Base-by-base conservation (phyloP, 371 early-diverging fungal genomes). In the Syncephalastrum sp. region DNA sequence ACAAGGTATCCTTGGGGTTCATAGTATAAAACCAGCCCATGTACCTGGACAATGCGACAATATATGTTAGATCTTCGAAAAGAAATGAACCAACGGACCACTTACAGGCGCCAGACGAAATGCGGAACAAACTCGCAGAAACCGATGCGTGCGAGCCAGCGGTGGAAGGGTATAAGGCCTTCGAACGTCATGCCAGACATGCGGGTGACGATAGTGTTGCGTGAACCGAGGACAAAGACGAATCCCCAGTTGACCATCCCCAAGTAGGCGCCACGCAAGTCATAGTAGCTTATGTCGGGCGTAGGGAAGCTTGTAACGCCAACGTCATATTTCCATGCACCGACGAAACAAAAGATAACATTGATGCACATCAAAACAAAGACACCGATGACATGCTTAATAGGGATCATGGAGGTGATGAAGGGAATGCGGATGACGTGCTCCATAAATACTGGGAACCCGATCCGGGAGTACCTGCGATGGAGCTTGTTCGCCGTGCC, bases 111-210 rank as follows among this genome's bases (percentile, higher is more conserved):
- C 53, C 59, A 75, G 8, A 70, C 62, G 60, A 75, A 60, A 50
- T 75, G 76, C 19, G 72, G 70, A 1, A 75, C 49, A 42, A 66
- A 67, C 53, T 75, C 68, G 4, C 59, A 54, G 15, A 75, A 50
- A 16, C 76, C 76, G 59, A 75, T 56, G 19, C 73, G 65, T 21
- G 73, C 70, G 33, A 75, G 17, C 60, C 70, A 70, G 6, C 76
- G 72, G 65, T 75, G 76, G 49, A 52, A 75, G 13, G 76, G 76
- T 23, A 75, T 57, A 4, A 75, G 42, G 12, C 65, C 61, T 50
- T 75, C 73, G 61, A 72, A 70, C 4, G 73, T 68, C 7, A 72
- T 47, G 27, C 76, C 76, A 15, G 68, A 68, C 67, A 75, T 72
- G 29, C 57, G 56, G 5, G 73, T 59, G 7, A 75, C 42, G 27